Base-by-base conservation (phyloP, 345 rosid species). In the Ceriops zippeliana region DNA sequence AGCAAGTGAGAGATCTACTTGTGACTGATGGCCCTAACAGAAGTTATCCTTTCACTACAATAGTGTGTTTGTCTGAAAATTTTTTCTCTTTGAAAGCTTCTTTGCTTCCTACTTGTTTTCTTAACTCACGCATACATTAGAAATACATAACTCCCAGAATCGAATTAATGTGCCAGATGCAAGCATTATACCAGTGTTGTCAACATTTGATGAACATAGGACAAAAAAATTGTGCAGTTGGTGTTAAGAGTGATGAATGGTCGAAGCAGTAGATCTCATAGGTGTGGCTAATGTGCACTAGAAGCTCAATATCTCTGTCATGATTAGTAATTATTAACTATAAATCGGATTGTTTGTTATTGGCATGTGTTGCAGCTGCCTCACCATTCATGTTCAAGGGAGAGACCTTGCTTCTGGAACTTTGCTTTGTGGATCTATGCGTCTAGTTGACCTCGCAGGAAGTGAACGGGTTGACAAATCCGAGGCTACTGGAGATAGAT, bases 141-240 rank as follows among this genome's bases (percentile, higher is more conserved):
- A 77, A 30, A 69, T 77, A 6, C 73, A 74, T 24, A 77, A 77
- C 63, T 77, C 80, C 6, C 76, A 72, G 38, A 77, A 77, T 60
- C 76, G 80, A 35, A 77, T 77, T 26, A 77, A 77, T 15, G 80
- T 77, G 27, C 80, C 80, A 0, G 80, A 77, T 15, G 80, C 80
- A 51, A 22, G 16, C 57, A 67, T 72, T 34, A 20, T 77, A 7
- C 63, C 70, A 28, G 80, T 77, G n/a, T 77, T 74, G 7, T 63
- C 80, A 42, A 34, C 76, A 21, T 42, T 73, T 28, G 70, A 77
- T 77, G 76, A 73, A 73, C 70, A 30, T 54, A 5, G 80, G 80
- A 35, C 80, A 64, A 3, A 68, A 35, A 24, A 77, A 77, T 65
- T 76, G 80, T 42, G 73, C 73, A 42, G 80, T 77, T 61, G 31